phyloP scores from a whole-genome alignment of 345 rosid genomes.

The Eutrema yunnanense region DNA sequence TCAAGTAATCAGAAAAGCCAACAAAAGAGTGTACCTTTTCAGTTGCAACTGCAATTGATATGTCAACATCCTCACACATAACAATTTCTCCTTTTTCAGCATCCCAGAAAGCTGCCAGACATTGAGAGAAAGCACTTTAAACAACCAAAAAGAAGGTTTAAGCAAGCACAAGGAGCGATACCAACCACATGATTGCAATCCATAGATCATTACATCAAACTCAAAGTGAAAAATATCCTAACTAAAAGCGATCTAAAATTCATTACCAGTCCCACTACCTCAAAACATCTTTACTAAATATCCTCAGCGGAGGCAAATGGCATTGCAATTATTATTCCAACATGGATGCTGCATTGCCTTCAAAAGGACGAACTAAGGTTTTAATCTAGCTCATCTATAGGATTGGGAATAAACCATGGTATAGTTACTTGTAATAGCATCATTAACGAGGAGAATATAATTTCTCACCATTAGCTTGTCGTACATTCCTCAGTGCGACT shows the following conservation, averaged over 20 bases:
- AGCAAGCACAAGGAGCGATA: neutral
- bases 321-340: neutral
- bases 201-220: constrained; percentile 11
- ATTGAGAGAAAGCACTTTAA: constrained; percentile 16
- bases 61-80: constrained; percentile 65
- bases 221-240: neutral
- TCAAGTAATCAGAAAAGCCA: constrained; percentile 1
- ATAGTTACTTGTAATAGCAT: neutral
- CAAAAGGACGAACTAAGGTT: neutral
- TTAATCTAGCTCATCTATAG: neutral
- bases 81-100: constrained; percentile 63
- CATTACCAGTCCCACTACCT: neutral
- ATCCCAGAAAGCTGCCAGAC: constrained; percentile 75
- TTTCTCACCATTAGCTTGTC: constrained; percentile 85
- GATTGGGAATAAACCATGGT: neutral
- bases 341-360: neutral
- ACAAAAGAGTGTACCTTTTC: constrained; percentile 61
- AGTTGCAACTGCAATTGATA: constrained; percentile 96
- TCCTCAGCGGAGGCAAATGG: neutral
- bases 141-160: constrained; percentile 14
- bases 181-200: neutral
- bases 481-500: constrained; percentile 71
- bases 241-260: neutral
- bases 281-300: neutral
- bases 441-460: neutral